Conservation (phyloP, 1,139 yeast genomes). For the Pneumocystis murina region DNA sequence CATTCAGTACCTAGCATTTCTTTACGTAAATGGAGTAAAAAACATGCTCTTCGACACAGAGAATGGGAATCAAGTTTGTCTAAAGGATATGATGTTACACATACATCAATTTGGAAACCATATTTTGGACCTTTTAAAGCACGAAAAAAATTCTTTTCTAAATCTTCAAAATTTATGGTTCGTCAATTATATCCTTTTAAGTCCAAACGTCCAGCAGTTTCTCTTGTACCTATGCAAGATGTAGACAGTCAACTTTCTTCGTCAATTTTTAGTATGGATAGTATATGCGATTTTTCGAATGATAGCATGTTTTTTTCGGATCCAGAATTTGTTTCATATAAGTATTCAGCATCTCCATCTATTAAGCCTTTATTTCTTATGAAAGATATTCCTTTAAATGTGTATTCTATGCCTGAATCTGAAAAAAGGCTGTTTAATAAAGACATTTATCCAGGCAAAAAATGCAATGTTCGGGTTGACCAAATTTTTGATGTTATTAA, state of each 20-base stretch:
- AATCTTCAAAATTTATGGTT: not conserved
- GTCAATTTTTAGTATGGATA: not conserved
- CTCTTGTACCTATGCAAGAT: not conserved
- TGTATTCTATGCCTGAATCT: not conserved
- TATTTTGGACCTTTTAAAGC: not conserved
- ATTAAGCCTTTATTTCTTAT: not conserved
- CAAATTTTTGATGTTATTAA: not conserved
- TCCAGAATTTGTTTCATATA: not conserved
- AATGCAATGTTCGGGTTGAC: not conserved
- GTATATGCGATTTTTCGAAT: not conserved
- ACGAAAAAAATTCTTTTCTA: not conserved
- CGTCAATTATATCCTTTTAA: not conserved
- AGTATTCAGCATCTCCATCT: not conserved
- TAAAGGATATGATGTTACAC: not conserved
- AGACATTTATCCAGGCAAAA: not conserved
- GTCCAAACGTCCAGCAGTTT: not conserved
- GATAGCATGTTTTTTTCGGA: not conserved
- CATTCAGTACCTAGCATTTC: not conserved
- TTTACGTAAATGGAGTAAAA: not conserved
- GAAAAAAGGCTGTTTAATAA: not conserved
- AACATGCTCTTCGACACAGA: not conserved
- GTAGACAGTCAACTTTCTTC: not conserved
- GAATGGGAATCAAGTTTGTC: not conserved
- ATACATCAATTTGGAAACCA: not conserved
- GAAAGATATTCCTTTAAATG: not conserved